A percentile compares a stretch with the other conserved stretches of the same genome.
Evolutionary conservation across 2,329 filamentous ascomycete genomes (phyloP).

Genomic region (Pseudodiploospora longispora): DNA sequence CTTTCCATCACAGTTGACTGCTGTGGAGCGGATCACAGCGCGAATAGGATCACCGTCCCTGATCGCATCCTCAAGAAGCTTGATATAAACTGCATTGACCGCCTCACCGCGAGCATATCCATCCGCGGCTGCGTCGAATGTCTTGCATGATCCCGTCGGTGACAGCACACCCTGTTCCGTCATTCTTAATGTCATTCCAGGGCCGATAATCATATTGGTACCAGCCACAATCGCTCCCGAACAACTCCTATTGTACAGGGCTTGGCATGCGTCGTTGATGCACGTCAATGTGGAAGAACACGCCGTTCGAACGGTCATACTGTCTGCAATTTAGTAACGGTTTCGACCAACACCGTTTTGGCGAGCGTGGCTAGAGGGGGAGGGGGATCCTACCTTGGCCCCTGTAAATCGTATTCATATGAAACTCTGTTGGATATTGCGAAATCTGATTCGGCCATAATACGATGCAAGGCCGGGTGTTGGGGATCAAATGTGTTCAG

Average conservation of each 20-base stretch:
- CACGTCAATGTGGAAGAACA: constrained; percentile 28
- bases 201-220: constrained; percentile 21
- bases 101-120: constrained; percentile 46
- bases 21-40: constrained; percentile 29
- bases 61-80: constrained; percentile 37
- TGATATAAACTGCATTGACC: constrained; percentile 35
- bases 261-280: constrained; percentile 28
- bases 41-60: constrained; percentile 36
- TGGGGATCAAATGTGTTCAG: constrained; percentile 13
- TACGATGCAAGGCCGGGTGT: constrained; percentile 12
- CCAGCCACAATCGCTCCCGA: constrained; percentile 22
- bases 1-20: constrained; percentile 34
- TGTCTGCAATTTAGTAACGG: constrained; percentile 3
- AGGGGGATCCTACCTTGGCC: constrained; percentile 19
- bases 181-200: constrained; percentile 18
- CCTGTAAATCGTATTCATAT: constrained; percentile 24
- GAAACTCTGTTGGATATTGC: constrained; percentile 23
- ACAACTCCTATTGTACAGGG: constrained; percentile 17
- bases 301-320: constrained; percentile 27
- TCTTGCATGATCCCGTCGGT: constrained; percentile 21
- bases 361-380: background rate
- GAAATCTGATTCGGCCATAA: constrained; percentile 17
- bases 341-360: background rate
- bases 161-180: constrained; percentile 28
- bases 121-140: constrained; percentile 36